Evolutionary conservation across 768 basidiomycete genomes (phyloP), one percentile per base, ranked within the genome.

Genomic region (Tulasnella sp.): DNA sequence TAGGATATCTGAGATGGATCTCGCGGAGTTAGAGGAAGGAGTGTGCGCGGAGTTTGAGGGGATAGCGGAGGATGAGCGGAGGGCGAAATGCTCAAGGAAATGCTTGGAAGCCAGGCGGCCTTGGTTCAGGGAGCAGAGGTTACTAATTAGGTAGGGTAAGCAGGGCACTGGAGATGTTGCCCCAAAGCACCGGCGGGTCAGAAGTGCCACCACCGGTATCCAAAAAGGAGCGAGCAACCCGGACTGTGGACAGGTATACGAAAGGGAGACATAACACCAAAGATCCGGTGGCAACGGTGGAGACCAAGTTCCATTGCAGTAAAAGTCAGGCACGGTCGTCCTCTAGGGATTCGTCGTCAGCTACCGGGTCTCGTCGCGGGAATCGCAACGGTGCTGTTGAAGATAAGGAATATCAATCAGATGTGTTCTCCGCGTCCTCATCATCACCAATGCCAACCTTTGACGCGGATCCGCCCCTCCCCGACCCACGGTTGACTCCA

Each of bases 31-130:
- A 17, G 90, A 92, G 67, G 88, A 92, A 68, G 76, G 76, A 30
- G 73, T 84, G 19, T 73, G 86, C n/a, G 78, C 88, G 1, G 94
- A 99, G 71, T 98, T 97, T 64, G 90, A 93, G 66, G 77, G 98
- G 60, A 72, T 94, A 12, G 93, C 91, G 67, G 89, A 93, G 64
- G 94, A 98, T 69, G 89, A 89, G 1, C 78, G 88, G 56, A 80
- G 79, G 64, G 80, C 98, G 62, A 73, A 77, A 52, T 92, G 90
- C 68, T 92, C 91, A 21, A 78, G 90, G 49, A 83, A 79, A 68
- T 68, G 91, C n/a, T 74, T 99, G 27, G 85, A 89, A 67, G 85
- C 91, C 29, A 79, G 93, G 31, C 98, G 94, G 94, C 82, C 87
- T 1, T 99, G 94, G 94, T 92, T 99, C 76, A 79, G 80, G 64